These are phyloP conservation scores for Aspergillus floridensis DNA, from an alignment of 2,329 filamentous ascomycete genomes.

Conservation along the genomic window DNA sequence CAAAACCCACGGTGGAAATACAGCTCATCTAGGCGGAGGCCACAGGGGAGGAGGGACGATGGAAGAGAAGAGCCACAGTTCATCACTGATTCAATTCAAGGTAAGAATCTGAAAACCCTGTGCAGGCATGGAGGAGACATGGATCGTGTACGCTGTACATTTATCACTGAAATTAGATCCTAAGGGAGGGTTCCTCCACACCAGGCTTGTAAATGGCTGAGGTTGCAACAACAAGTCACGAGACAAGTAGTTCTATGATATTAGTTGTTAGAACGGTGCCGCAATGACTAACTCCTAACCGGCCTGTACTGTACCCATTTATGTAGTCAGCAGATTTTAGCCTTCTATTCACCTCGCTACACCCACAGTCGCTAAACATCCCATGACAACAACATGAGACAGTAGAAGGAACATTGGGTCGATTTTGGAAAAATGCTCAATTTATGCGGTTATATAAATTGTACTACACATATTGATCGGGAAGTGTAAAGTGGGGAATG, in stretches of 20 bases:
- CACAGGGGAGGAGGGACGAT: slow-evolving; percentile 9
- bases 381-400: no score
- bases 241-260: not conserved
- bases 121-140: not conserved
- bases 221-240: not conserved
- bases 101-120: not conserved
- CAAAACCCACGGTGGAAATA: slow-evolving; percentile 4
- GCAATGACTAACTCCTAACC: no score
- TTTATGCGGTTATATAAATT: no score
- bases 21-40: slow-evolving; percentile 13
- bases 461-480: no score
- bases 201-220: not conserved
- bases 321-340: no score
- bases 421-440: no score
- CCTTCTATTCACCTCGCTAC: no score
- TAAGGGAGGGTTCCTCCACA: not conserved
- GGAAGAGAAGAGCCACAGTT: slow-evolving; percentile 6
- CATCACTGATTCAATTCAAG: slow-evolving; percentile 14
- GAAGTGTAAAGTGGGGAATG: no score
- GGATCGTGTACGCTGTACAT: not conserved
- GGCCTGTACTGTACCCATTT: no score
- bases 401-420: no score
- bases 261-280: no score
- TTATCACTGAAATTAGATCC: not conserved
- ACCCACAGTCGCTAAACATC: no score